phyloP scores from a whole-genome alignment of 192 early-diverging fungal genomes.

The Umbelopsis isabellina region DNA sequence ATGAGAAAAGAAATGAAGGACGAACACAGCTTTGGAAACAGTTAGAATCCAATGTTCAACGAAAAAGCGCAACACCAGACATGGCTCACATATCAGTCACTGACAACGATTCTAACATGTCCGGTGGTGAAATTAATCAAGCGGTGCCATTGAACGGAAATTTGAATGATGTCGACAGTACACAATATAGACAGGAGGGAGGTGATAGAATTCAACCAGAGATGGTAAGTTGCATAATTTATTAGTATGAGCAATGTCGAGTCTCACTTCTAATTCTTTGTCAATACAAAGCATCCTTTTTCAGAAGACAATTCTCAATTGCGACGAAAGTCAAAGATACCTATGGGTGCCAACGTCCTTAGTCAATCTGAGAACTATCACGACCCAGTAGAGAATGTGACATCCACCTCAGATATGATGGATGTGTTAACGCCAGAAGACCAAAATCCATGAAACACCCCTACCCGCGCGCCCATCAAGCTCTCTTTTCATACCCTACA shows the following conservation, averaged over 20 bases:
- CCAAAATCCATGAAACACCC: neutral
- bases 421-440: neutral
- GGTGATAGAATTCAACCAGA: slow-evolving; percentile 32
- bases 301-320: slow-evolving; percentile 48
- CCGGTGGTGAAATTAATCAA: neutral
- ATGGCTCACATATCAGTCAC: neutral
- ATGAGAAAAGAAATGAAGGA: slow-evolving; percentile 32
- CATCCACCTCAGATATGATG: neutral
- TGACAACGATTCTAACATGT: neutral
- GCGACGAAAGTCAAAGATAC: slow-evolving; percentile 65
- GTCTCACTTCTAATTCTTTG: neutral
- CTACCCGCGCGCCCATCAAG: neutral
- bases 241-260: neutral
- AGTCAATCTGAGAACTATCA: slow-evolving; percentile 58
- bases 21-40: neutral
- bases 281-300: slow-evolving; percentile 46
- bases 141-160: neutral
- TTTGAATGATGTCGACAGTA: neutral
- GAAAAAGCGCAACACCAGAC: slow-evolving; percentile 6
- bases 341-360: slow-evolving; percentile 66
- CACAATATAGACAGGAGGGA: slow-evolving; percentile 13
- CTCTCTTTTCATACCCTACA: too few species aligned
- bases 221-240: slow-evolving; percentile 19
- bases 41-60: neutral
- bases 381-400: slow-evolving; percentile 56